phyloP scores from a whole-genome alignment of 306 rosid genomes.

The Luffa acutangula region DNA sequence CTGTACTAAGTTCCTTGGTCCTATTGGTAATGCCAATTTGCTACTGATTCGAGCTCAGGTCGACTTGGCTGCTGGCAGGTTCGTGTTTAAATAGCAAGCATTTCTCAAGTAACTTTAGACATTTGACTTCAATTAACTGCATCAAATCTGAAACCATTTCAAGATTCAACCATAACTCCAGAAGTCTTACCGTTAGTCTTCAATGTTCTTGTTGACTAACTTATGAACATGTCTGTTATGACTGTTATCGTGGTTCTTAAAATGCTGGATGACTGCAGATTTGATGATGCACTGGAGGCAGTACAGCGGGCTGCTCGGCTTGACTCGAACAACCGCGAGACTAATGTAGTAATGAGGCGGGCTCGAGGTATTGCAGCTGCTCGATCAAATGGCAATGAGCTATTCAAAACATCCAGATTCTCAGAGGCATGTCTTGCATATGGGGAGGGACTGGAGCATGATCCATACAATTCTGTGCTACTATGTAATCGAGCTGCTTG shows the following conservation, averaged over 20 bases:
- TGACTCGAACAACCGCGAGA: constrained; percentile 55
- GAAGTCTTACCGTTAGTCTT: background rate
- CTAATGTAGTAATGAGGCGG: constrained; percentile 33
- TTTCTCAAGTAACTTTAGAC: background rate
- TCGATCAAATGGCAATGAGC: constrained; percentile 59
- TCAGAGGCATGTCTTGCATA: constrained; percentile 64
- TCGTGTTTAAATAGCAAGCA: background rate
- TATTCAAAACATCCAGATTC: constrained; percentile 56
- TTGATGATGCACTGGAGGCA: constrained; percentile 67
- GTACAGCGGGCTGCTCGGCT: constrained; percentile 42
- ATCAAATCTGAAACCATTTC: background rate
- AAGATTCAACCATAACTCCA: background rate
- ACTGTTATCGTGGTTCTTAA: background rate
- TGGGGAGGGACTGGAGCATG: constrained; percentile 70
- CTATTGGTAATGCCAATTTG: constrained; percentile 52
- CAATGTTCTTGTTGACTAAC: background rate
- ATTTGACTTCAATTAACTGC: background rate
- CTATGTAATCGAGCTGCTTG: constrained; percentile 80
- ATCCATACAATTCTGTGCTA: constrained; percentile 53
- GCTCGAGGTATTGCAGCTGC: constrained; percentile 38
- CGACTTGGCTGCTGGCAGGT: constrained; percentile 68
- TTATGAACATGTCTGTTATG: background rate
- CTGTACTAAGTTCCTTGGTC: constrained; percentile 66
- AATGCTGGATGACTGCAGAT: constrained; percentile 24
- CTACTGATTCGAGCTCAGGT: constrained; percentile 55